Evolutionary conservation across 1,284 basidiomycete genomes (phyloP).

Genomic region (Abortiporus biennis): DNA sequence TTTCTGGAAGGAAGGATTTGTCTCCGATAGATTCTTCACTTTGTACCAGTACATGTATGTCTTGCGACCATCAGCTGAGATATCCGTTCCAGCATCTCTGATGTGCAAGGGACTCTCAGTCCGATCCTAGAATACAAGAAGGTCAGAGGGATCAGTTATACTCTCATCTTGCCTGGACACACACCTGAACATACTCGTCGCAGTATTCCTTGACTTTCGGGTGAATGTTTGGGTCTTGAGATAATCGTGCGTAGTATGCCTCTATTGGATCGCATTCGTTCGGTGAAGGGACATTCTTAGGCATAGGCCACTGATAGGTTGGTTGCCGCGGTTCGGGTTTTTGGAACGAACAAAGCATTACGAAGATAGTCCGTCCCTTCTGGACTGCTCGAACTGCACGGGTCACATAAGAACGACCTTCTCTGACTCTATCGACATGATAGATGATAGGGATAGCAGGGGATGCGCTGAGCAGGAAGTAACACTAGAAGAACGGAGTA

Average conservation of each 20-base stretch:
- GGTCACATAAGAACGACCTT: conserved; percentile 71
- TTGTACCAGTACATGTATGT: conserved; percentile 79
- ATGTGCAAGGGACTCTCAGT: conserved; percentile 64
- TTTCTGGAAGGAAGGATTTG: conserved; percentile 75
- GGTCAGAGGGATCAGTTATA: too few relatives aligned
- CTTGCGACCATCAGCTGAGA: conserved; percentile 39
- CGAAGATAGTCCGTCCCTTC: conserved; percentile 72
- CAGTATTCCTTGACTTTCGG: conserved; percentile 16
- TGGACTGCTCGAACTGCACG: conserved; percentile 75
- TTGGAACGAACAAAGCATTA: conserved; percentile 84
- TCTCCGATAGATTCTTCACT: conserved; percentile 59
- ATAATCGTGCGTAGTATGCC: conserved; percentile 28
- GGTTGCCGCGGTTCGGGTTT: conserved; percentile 74
- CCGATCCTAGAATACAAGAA: conserved; percentile 60
- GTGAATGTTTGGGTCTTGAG: conserved; percentile 11
- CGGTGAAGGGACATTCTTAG: conserved; percentile 46
- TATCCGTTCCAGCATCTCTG: conserved; percentile 36
- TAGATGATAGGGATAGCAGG: conserved; percentile 78
- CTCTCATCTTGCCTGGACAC: conserved; percentile 1
- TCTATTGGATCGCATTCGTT: conserved; percentile 58
- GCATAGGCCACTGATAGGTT: conserved; percentile 59
- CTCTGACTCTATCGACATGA: conserved; percentile 79
- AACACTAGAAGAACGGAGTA: conserved; percentile 54
- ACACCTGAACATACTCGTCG: conserved; percentile 13
- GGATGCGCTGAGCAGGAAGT: conserved; percentile 78